Evolutionary conservation across 2,329 filamentous ascomycete genomes (phyloP).

Genomic region (Mycosphaerella sp.): DNA sequence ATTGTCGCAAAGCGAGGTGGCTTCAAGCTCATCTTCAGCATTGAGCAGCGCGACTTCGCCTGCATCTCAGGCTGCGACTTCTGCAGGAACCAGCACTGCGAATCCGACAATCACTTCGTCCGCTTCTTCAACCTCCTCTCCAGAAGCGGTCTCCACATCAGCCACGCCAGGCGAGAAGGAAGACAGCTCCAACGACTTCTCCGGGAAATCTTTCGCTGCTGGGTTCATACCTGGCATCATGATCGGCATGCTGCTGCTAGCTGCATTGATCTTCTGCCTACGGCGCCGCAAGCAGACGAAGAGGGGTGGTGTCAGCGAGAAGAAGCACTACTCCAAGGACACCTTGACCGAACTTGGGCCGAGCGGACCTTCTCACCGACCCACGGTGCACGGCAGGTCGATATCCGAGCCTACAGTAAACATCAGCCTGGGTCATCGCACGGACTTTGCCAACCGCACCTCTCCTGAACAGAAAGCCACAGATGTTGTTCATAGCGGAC

Average conservation of each 20-base stretch:
- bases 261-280: conserved; percentile 26
- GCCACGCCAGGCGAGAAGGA: conserved; percentile 4
- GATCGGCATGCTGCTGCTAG: conserved; percentile 27
- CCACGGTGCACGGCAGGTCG: conserved; percentile 29
- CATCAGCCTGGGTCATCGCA: conserved; percentile 26
- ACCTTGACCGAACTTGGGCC: conserved; percentile 28
- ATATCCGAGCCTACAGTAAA: conserved; percentile 33
- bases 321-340: conserved; percentile 25
- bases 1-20: conserved; percentile 16
- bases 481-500: conserved; percentile 1
- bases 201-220: conserved; percentile 32
- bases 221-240: conserved; percentile 34
- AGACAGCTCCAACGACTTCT: conserved; percentile 22
- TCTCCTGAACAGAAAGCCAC: conserved; percentile 23
- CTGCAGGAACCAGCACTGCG: conserved; percentile 8
- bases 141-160: conserved; percentile 11
- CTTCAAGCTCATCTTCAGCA: conserved; percentile 5
- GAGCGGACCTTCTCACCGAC: conserved; percentile 18
- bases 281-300: conserved; percentile 18
- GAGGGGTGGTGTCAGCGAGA: conserved; percentile 17
- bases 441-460: conserved; percentile 32
- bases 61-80: background rate
- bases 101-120: background rate
- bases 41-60: conserved; percentile 8
- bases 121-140: conserved; percentile 41